Base-by-base conservation (phyloP, 371 early-diverging fungal genomes). In the Mucor racemosus region DNA sequence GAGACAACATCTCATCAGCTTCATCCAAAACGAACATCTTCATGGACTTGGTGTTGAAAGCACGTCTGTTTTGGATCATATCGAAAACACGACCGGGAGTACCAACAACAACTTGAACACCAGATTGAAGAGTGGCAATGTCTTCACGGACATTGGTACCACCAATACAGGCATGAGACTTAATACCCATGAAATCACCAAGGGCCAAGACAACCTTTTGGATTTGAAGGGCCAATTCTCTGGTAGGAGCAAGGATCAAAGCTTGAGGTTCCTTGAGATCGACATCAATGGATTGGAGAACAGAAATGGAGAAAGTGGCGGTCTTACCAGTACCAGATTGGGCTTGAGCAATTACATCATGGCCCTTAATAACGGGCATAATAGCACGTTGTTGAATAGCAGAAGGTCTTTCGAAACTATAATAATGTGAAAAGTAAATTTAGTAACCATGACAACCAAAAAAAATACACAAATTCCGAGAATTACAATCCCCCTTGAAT, bases 261-360 rank as follows among this genome's bases (percentile, higher is more conserved):
- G 94, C 95, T 79, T 98, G 98, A 61, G 92, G 91, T 62, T 88
- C 88, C 67, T 86, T 84, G 58, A 88, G 67, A 44, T 73, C 76
- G 15, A 80, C 73, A 77, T 97, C 94, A 74, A 97, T 87, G 63
- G 88, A 86, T 83, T 97, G 96, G 58, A 98, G 86, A 56, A 94
- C 88, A 33, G 92, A 92, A 72, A 98, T 94, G 55, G 93, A 94
- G 89, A 98, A 96, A 55, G 97, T 97, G 65, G 95, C 98, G 33
- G 98, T 98, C 76, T 98, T 98, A 73, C 99, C 99, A 58, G 98
- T 98, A 81, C 99, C 98, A 71, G 96, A 97, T 78, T 97, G 96
- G 40, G 97, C 96, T 82, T 97, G 97, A 39, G 95, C 95, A 74
- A 95, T 95, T 68, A 96, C 94, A 85, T 97, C 95, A 70, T 88